Percentiles rank a stretch among this genome's conserved stretches.
Evolutionary conservation across 306 rosid species (phyloP).

Genomic region (Cicer yamashitae): DNA sequence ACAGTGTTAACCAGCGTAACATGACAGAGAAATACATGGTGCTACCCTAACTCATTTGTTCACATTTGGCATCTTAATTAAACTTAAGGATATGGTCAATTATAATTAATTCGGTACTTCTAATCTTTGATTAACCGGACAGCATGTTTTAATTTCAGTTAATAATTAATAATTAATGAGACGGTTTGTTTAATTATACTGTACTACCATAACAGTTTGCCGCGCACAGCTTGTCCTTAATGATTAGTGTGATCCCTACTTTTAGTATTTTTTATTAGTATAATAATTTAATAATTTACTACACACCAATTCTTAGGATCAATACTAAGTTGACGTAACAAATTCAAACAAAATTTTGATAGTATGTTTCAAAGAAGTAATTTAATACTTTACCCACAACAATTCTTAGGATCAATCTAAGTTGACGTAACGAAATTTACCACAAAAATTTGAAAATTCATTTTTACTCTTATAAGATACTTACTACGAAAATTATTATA

Average conservation of each 20-base stretch:
- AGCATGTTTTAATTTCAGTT: neutral
- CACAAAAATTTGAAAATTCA: too few species aligned
- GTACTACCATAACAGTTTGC: neutral
- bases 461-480: too few species aligned
- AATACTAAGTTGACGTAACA: too few species aligned
- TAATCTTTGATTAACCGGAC: neutral
- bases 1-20: neutral
- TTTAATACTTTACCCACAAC: too few species aligned
- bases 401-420: too few species aligned
- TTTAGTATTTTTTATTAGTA: neutral
- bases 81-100: neutral
- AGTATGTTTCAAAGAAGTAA: too few species aligned
- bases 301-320: too few species aligned
- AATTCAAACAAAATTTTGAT: too few species aligned
- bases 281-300: too few species aligned
- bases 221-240: slow-evolving; percentile 20
- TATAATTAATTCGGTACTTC: neutral
- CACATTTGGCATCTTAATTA: slow-evolving; percentile 46
- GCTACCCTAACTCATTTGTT: neutral
- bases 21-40: slow-evolving; percentile 17
- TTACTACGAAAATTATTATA: too few species aligned
- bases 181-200: neutral
- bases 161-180: neutral
- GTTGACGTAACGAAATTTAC: too few species aligned
- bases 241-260: neutral